Evolutionary conservation across 2,329 filamentous ascomycete species (phyloP).

Genomic region (Aspergillus transmontanensis): DNA sequence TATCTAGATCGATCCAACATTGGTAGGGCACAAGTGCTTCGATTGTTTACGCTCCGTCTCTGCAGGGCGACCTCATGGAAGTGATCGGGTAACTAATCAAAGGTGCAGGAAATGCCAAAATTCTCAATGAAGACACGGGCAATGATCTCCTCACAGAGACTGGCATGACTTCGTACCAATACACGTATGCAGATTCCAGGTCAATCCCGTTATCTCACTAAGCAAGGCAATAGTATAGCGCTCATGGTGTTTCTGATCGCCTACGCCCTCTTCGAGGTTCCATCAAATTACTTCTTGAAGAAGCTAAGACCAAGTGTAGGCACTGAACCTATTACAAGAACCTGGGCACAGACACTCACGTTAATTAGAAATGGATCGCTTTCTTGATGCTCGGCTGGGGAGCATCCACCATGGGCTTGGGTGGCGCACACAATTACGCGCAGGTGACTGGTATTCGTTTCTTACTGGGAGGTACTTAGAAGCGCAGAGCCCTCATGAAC

Average conservation of each 20-base stretch:
- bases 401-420: conserved; percentile 51
- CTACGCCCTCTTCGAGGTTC: conserved; percentile 54
- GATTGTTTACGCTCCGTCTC: background rate
- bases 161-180: conserved; percentile 63
- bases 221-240: conserved; percentile 38
- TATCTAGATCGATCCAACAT: conserved; percentile 72
- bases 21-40: conserved; percentile 41
- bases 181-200: conserved; percentile 45
- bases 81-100: background rate
- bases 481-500: background rate
- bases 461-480: conserved; percentile 41
- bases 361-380: conserved; percentile 47
- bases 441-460: conserved; percentile 51
- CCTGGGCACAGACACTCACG: background rate
- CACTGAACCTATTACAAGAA: background rate
- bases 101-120: conserved; percentile 59
- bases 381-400: conserved; percentile 56
- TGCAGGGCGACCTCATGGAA: too few species aligned
- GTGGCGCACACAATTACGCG: conserved; percentile 46
- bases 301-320: conserved; percentile 47
- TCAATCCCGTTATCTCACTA: background rate
- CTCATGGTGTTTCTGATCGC: conserved; percentile 53
- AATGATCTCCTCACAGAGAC: conserved; percentile 67
- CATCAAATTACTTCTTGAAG: conserved; percentile 54
- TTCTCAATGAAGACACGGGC: conserved; percentile 62